Evolutionary conservation across 78 protist genomes (phyloP).

Genomic region (Pigoraptor vietnamica): DNA sequence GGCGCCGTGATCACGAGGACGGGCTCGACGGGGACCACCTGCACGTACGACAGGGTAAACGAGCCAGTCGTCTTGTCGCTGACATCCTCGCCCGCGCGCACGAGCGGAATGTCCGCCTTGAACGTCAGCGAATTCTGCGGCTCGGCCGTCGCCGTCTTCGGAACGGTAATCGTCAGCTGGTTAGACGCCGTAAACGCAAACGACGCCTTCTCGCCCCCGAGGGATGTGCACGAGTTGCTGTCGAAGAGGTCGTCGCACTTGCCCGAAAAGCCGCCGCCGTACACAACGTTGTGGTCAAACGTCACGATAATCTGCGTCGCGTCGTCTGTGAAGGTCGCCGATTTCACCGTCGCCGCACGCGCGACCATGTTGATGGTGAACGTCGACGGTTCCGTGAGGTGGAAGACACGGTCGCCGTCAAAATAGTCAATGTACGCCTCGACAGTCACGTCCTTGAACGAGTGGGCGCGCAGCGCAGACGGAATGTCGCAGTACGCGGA

Average conservation of each 20-base stretch:
- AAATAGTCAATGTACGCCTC: neutral
- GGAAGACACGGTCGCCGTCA: no score
- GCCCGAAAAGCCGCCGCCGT: neutral
- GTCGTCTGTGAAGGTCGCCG: neutral
- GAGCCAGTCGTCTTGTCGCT: neutral
- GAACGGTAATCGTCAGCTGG: neutral
- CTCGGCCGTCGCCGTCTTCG: neutral
- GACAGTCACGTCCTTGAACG: no score
- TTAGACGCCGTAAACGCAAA: neutral
- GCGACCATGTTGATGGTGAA: neutral
- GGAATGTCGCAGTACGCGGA: no score
- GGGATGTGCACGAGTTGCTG: neutral
- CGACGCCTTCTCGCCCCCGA: neutral
- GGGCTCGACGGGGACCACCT: neutral
- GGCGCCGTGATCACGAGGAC: neutral
- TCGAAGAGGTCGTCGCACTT: neutral
- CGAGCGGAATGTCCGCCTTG: neutral
- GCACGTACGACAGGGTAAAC: no score
- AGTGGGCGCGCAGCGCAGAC: no score
- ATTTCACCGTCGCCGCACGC: neutral
- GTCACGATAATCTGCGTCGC: neutral
- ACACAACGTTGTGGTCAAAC: neutral
- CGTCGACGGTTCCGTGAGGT: neutral
- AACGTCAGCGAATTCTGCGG: neutral
- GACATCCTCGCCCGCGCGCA: neutral